Evolutionary conservation across 345 rosid genomes (phyloP), one percentile per base, ranked within the genome.

Genomic region (Euphorbia pulcherrima): DNA sequence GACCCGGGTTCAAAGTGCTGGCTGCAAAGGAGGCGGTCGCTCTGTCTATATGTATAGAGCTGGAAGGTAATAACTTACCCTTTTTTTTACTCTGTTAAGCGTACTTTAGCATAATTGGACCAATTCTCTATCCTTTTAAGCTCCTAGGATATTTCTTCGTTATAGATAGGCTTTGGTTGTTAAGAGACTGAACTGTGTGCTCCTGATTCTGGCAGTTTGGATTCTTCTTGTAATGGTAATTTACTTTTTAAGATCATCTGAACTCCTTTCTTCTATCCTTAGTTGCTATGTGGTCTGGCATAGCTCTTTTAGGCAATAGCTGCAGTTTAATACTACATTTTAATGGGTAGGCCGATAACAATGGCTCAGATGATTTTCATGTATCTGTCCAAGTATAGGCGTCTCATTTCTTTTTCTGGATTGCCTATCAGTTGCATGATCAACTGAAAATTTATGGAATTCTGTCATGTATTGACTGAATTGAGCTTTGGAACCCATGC

Each of bases 21-120:
- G 35, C 48, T 27, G 78, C 18, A 87, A 87, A 75, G 83, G 79
- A 65, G 62, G 74, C 28, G 78, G 74, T 78, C 92, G 95, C 23
- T 88, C 90, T 23, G 79, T 85, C 71, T 88, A 86, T 74, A 77
- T 86, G 84, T 90, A 90, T 72, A 84, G 96, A 50, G 96, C 99
- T 9, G 97, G 97, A 82, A 90, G 98, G 98, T 92, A 73, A 24
- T 48, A 2, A 9, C 8, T 68, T 20, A 3, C 26, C 8, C 30
- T 5, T n/a, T 7, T 4, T 29, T 29, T 20, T 59, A 30, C n/a
- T n/a, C n/a, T n/a, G n/a, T n/a, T n/a, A n/a, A n/a, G n/a, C n/a
- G n/a, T n/a, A n/a, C n/a, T n/a, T 35, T 35, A 60, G 16, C 28
- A 7, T n/a, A 14, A 23, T 44, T 27, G 2, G 28, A 29, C 39